Evolutionary conservation across 2,329 filamentous ascomycete species (phyloP).

Genomic region (Penicillium psychrosexuale): DNA sequence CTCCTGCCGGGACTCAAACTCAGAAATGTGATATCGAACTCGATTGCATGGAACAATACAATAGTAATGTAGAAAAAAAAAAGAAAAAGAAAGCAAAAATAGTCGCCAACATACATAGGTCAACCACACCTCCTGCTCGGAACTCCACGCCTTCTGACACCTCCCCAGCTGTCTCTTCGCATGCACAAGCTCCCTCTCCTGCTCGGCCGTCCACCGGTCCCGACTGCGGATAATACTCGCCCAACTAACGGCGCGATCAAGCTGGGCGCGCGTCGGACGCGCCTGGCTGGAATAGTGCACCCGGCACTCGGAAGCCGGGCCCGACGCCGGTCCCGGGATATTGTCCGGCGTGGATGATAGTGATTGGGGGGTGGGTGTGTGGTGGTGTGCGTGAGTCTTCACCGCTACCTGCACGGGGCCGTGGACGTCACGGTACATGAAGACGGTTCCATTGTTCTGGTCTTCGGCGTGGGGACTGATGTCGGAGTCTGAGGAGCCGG

Average conservation of each 20-base stretch:
- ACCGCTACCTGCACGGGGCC: constrained; percentile 24
- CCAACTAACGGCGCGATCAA: constrained; percentile 31
- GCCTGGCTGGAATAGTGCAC: constrained; percentile 6
- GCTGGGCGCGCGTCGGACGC: constrained; percentile 12
- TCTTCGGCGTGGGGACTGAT: background rate
- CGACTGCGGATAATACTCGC: constrained; percentile 28
- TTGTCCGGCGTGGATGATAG: background rate
- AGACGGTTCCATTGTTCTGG: background rate
- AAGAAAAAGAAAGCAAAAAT: background rate
- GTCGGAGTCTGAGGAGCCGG: background rate
- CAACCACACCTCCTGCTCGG: constrained; percentile 38
- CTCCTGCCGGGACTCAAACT: background rate
- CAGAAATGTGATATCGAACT: background rate
- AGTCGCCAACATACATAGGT: constrained; percentile 28
- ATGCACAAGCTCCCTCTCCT: constrained; percentile 28
- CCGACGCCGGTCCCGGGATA: constrained; percentile 3
- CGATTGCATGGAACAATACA: background rate
- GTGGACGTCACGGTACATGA: constrained; percentile 21
- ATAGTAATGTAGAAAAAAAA: background rate
- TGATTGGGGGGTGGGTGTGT: background rate
- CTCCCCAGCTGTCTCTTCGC: constrained; percentile 29
- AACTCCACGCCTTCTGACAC: constrained; percentile 39
- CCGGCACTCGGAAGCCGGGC: constrained; percentile 13
- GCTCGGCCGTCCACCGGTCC: constrained; percentile 29
- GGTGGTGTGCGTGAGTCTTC: constrained; percentile 9